A percentile compares a stretch with the other conserved stretches of the same genome.
phyloP scores from a whole-genome alignment of 164 flowering plant genomes.

The Cinnamomum chago region DNA sequence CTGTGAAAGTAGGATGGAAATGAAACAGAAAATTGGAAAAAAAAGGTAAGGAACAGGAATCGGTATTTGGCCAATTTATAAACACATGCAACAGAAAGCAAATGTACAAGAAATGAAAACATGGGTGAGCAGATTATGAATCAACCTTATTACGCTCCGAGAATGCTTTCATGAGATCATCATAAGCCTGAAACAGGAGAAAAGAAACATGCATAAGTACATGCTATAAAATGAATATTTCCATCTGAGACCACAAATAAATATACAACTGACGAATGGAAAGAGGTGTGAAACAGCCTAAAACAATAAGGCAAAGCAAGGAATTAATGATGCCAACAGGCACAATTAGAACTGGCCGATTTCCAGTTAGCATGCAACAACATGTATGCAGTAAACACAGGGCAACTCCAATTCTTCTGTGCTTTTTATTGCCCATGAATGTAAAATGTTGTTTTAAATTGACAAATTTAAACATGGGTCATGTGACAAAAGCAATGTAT shows the following conservation, averaged over 20 bases:
- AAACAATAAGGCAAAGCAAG: background rate
- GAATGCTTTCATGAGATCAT: constrained; percentile 89
- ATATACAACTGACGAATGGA: background rate
- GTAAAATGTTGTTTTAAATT: no score
- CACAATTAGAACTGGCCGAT: background rate
- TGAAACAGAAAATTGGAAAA: background rate
- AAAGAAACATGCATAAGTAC: constrained; percentile 3
- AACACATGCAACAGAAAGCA: background rate
- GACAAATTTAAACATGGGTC: background rate
- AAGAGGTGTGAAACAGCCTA: background rate
- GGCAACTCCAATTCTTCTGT: no score
- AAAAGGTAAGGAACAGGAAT: background rate
- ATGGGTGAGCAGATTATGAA: background rate
- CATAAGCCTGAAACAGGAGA: constrained; percentile 64
- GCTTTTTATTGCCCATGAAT: no score
- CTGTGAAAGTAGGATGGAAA: no score
- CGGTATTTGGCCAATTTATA: background rate
- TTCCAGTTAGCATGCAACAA: background rate
- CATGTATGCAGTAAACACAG: background rate
- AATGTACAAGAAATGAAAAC: background rate
- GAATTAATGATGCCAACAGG: background rate
- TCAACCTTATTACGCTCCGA: constrained; percentile 89
- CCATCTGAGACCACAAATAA: constrained; percentile 6
- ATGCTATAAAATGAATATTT: background rate
- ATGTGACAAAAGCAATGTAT: background rate